phyloP scores from a whole-genome alignment of 2,329 filamentous ascomycete genomes.

The Pseudopyricularia javanii region DNA sequence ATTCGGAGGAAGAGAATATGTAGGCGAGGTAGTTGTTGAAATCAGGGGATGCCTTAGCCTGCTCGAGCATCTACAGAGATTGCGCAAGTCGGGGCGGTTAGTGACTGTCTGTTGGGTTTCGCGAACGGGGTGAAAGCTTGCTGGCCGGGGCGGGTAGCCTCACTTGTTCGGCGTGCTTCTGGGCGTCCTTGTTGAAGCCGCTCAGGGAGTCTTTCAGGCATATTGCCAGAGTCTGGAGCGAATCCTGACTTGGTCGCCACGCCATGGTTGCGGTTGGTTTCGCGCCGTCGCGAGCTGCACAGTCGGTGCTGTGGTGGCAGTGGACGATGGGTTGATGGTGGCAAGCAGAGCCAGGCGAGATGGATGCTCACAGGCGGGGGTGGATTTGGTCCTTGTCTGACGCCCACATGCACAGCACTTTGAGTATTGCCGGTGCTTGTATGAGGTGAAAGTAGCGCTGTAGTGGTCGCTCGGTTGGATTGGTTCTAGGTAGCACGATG shows the following conservation, averaged over 20 bases:
- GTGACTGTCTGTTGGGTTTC: neutral
- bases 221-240: conserved; percentile 75
- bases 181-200: conserved; percentile 63
- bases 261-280: conserved; percentile 45
- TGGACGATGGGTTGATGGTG: neutral
- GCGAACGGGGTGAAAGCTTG: neutral
- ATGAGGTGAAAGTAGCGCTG: no score
- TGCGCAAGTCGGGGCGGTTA: conserved; percentile 1
- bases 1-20: conserved; percentile 63
- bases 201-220: conserved; percentile 89
- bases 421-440: no score
- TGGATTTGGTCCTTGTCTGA: neutral
- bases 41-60: conserved; percentile 80
- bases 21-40: conserved; percentile 96
- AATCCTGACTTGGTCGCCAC: conserved; percentile 85
- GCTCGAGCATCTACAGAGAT: conserved; percentile 66
- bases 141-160: conserved; percentile 18
- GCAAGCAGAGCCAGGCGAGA: neutral
- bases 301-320: neutral
- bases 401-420: no score
- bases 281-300: neutral
- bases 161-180: conserved; percentile 84
- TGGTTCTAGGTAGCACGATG: no score
- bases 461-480: no score
- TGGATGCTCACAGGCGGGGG: neutral